Base-by-base conservation (phyloP, 108 stramenopile genomes). In the Chaetoceros tenuissimus region DNA sequence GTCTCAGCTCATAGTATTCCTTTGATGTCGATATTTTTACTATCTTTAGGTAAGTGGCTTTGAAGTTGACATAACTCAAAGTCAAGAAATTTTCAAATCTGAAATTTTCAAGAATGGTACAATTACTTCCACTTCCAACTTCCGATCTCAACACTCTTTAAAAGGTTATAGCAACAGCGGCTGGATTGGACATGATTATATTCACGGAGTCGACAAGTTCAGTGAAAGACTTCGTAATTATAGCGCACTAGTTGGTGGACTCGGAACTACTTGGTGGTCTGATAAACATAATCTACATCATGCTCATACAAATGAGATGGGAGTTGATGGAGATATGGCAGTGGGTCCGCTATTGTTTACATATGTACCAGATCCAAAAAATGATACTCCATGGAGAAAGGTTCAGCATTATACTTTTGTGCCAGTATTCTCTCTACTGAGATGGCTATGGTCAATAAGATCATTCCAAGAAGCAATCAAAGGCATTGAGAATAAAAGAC, bases 171-270 rank as follows among this genome's bases (percentile, higher is more conserved):
- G 78, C 79, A 0, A 78, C 78, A 56, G 73, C 77, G 84, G 84
- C 22, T 85, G 81, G 81, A 57, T 85, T n/a, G 81, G 77, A 18
- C 84, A 85, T 67, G 84, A 85, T 60, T 80, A 80, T 64, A 78
- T 85, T 51, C 84, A 85, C 63, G 84, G 84, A 10, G 53, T 75
- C 7, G 74, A 77, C 62, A 73, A 70, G 51, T 72, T 78, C 46
- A 44, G 65, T 43, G 50, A 68, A 28, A 3, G 43, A 19, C 62
- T 82, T 76, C 54, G 81, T 45, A 69, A 73, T 30, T 80, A 75
- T 64, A 73, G 64, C 10, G 66, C 71, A n/a, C 40, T 78, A 10
- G 75, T 69, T 5, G 70, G 69, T 17, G 81, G 81, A 21, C 59
- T 82, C 47, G 74, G 81, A 46, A 50, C 71, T 26, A 71, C 71